Evolutionary conservation across 768 basidiomycete species (phyloP), one percentile per base, ranked within the genome.

Genomic region (Termitomyces sp.): DNA sequence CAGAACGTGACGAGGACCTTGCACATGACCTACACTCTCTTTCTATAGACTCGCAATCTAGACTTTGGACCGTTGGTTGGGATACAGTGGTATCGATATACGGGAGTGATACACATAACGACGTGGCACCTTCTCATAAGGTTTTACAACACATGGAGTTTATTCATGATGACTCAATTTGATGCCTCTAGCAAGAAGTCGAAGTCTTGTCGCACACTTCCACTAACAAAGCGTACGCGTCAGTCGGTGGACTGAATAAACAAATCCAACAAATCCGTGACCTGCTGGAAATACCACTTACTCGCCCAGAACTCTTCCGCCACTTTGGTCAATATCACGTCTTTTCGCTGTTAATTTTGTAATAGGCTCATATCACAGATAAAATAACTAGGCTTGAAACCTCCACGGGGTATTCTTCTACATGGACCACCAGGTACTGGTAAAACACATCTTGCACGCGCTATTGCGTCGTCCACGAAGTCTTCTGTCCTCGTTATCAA

Each of bases 391-490:
- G 93, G 91, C 37, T 79, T 99, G n/a, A 95, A 91, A 66, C 95
- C 96, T 16, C 95, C 96, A n/a, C 86, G 92, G 48, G 97, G 97
- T 4, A 89, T 98, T 47, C 81, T 98, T 20, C 82, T 99, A 1
- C 89, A 98, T 70, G 97, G 97, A 12, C 95, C 95, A 12, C 94
- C 97, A 3, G 97, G 97, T 39, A 98, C 97, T 9, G 97, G 97
- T 16, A 99, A 99, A 75, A 99, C 97, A 0, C 94, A 97, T 68
- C 78, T 99, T 2, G 96, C 97, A 12, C 87, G 94, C 61, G 92
- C 95, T 15, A 95, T 99, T 59, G 95, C 96, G 4, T 82, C 87
- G 0, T 93, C 95, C 6, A 91, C 91, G 1, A 83, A 82, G 33
- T 91, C 94, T 7, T 86, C 88, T 30, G 91, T 97, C n/a, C 82